Percentiles rank a stretch among this genome's conserved stretches.
Evolutionary conservation across 2,329 filamentous ascomycete genomes (phyloP).

Genomic region (Colletotrichum orbiculare): DNA sequence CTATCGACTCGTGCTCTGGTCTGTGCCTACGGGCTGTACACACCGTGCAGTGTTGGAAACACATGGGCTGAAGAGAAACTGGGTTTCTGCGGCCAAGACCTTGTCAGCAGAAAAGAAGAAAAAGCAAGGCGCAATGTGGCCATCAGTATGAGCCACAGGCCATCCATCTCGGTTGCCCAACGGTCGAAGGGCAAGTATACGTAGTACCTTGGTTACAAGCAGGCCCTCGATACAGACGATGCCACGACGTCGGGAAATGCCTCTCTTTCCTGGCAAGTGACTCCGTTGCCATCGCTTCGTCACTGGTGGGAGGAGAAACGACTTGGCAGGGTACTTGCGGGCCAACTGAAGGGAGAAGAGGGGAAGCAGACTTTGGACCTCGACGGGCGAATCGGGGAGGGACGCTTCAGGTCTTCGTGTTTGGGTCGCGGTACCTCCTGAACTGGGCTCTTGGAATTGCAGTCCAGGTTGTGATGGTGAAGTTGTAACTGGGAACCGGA

Average conservation of each 20-base stretch:
- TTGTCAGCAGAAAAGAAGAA: background rate
- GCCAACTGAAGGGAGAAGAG: conserved; percentile 5
- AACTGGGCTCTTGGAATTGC: background rate
- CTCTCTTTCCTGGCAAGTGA: conserved; percentile 25
- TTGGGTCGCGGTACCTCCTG: conserved; percentile 12
- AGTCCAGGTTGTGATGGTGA: conserved; percentile 9
- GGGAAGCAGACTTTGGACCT: conserved; percentile 23
- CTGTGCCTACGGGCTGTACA: no score
- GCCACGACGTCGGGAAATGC: conserved; percentile 27
- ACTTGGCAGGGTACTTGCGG: conserved; percentile 27
- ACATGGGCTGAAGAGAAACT: background rate
- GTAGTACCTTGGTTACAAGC: background rate
- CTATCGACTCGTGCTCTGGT: no score
- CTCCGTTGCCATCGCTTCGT: conserved; percentile 13
- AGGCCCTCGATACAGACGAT: conserved; percentile 19
- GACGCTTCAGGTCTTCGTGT: conserved; percentile 9
- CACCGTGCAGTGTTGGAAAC: no score
- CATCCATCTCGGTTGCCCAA: conserved; percentile 19
- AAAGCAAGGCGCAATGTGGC: conserved; percentile 2
- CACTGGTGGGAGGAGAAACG: conserved; percentile 2
- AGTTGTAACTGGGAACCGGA: conserved; percentile 21
- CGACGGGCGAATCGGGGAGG: conserved; percentile 28
- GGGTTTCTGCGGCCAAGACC: conserved; percentile 7
- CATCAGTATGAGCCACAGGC: conserved; percentile 2
- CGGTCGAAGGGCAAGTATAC: no score